Conservation (phyloP, 139 green algal species). For the Chlamydomonas incerta region DNA sequence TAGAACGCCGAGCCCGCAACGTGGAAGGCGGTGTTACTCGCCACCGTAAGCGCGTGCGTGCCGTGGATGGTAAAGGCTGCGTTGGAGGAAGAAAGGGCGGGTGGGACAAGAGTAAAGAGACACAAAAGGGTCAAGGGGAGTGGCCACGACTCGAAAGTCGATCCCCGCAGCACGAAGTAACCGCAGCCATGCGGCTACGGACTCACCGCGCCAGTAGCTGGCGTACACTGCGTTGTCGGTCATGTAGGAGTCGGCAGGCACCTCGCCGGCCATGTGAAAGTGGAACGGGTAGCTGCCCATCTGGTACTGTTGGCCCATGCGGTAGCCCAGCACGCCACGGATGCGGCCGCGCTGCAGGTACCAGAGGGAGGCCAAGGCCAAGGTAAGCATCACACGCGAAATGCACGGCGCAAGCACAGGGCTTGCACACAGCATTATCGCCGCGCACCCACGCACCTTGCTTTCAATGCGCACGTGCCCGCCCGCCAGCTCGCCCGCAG, state of each 20-base stretch:
- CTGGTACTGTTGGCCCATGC: not conserved
- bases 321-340: not conserved
- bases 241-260: not conserved
- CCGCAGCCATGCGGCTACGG: no score
- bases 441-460: not conserved
- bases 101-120: no score
- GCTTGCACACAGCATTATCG: not conserved
- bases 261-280: not conserved
- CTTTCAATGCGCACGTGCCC: slow-evolving; percentile 27
- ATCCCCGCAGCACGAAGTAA: no score
- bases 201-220: not conserved
- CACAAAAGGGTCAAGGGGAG: no score
- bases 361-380: not conserved
- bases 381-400: not conserved
- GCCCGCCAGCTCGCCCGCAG: not conserved
- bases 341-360: not conserved
- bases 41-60: not conserved
- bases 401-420: not conserved
- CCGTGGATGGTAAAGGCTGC: slow-evolving; percentile 2
- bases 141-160: no score
- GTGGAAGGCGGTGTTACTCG: not conserved
- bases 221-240: not conserved
- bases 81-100: not conserved
- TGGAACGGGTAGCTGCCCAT: not conserved
- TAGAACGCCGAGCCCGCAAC: not conserved